Conservation (phyloP, 2,329 filamentous ascomycete species). For the Colletotrichum tanaceti region DNA sequence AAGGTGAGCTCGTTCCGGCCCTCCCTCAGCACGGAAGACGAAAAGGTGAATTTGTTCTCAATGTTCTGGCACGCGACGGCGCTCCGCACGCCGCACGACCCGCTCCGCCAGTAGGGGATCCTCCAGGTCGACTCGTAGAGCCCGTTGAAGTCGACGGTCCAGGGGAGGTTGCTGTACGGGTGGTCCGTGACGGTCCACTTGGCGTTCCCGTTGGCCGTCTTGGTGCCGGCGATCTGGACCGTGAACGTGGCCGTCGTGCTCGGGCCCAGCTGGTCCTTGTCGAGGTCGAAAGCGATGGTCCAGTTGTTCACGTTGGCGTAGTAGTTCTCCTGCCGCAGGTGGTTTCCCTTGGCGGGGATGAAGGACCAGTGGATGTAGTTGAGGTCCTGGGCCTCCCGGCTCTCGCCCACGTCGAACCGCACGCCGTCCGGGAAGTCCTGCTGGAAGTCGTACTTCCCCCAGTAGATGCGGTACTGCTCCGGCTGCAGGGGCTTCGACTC, state of each 20-base stretch:
- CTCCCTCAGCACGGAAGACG: conserved; percentile 58
- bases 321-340: conserved; percentile 55
- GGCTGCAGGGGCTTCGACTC: conserved; percentile 61
- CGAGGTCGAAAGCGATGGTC: conserved; percentile 66
- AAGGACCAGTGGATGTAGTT: conserved; percentile 76
- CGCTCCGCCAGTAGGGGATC: conserved; percentile 60
- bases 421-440: conserved; percentile 70
- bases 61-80: conserved; percentile 72
- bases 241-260: conserved; percentile 70
- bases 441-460: conserved; percentile 68
- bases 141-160: conserved; percentile 56
- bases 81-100: conserved; percentile 70
- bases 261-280: conserved; percentile 53
- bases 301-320: conserved; percentile 67
- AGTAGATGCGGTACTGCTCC: conserved; percentile 71
- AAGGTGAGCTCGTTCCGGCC: conserved; percentile 68
- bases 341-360: conserved; percentile 67
- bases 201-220: conserved; percentile 70
- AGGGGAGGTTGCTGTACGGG: conserved; percentile 62
- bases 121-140: conserved; percentile 62
- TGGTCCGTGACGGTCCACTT: conserved; percentile 65
- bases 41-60: conserved; percentile 69
- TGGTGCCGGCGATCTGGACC: conserved; percentile 71
- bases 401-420: conserved; percentile 66
- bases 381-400: conserved; percentile 60